Conservation (phyloP, 108 stramenopile genomes). For the Aureococcus anophagefferens region DNA sequence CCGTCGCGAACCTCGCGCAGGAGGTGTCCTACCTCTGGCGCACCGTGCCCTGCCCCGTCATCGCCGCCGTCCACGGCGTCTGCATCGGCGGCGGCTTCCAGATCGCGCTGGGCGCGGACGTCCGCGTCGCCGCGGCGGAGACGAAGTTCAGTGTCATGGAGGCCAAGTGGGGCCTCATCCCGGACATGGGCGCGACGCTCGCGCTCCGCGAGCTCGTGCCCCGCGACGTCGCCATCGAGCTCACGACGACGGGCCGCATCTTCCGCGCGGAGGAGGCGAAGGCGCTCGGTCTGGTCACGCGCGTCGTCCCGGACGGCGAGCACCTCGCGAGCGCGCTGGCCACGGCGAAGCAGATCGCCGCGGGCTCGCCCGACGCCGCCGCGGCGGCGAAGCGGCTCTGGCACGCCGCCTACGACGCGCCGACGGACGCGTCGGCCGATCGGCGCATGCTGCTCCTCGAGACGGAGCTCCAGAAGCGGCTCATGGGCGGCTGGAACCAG, state of each 20-base stretch:
- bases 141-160: slow-evolving; percentile 77
- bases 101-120: slow-evolving; percentile 76
- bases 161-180: slow-evolving; percentile 77
- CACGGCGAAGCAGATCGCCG: slow-evolving; percentile 52
- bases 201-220: slow-evolving; percentile 59
- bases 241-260: slow-evolving; percentile 72
- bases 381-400: slow-evolving; percentile 64
- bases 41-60: slow-evolving; percentile 68
- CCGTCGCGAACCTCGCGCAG: slow-evolving; percentile 66
- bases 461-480: slow-evolving; percentile 54
- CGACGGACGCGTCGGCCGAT: slow-evolving; percentile 31
- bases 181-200: slow-evolving; percentile 72
- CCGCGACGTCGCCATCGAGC: slow-evolving; percentile 71
- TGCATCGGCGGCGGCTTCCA: slow-evolving; percentile 81
- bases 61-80: slow-evolving; percentile 69
- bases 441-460: slow-evolving; percentile 51
- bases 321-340: slow-evolving; percentile 59
- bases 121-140: slow-evolving; percentile 64
- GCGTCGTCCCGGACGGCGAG: slow-evolving; percentile 47
- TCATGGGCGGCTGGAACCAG: slow-evolving; percentile 26
- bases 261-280: slow-evolving; percentile 57
- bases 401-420: slow-evolving; percentile 57
- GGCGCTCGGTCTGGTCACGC: slow-evolving; percentile 58
- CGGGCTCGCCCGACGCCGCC: slow-evolving; percentile 66
- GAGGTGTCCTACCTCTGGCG: slow-evolving; percentile 74